Base-by-base conservation (phyloP, 2,329 filamentous ascomycete species). In the Tolypocladium sp. region DNA sequence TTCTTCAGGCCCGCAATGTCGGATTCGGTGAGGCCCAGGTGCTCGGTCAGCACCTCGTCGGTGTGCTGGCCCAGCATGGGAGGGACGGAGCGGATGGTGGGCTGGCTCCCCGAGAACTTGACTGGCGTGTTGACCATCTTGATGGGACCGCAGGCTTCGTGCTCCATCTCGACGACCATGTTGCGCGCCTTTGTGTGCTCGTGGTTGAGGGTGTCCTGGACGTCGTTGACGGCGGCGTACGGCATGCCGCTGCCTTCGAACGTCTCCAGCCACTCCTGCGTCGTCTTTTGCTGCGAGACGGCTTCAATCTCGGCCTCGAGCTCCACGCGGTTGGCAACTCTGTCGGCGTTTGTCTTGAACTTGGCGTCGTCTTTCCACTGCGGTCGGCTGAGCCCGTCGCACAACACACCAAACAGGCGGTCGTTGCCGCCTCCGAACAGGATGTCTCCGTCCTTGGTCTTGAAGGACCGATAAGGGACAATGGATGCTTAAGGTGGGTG, bases 231-330 rank as follows among this genome's bases (percentile, higher is more conserved):
- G 1, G 93, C 91, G 0, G 93, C 90, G 69, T 82, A 99, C 0
- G 94, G 94, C 87, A 99, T 87, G 6, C 94, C 94, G 60, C 84
- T 89, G n/a, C 91, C 92, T 67, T 97, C 91, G 52, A 97, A 87
- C 1, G 92, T 77, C 1, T 88, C 83, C 4, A 97, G 79, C 93
- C 94, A 97, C 70, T 97, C 87, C 64, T 87, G 77, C 0, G 94
- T 99, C 4, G 90, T 95, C 76, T 87, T 91, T 58, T 85, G 84
- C 58, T 76, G 77, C 0, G 91, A 95, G 53, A 90, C 80, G 2
- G 77, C 77, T 69, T 96, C 92, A 60, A 99, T 96, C 67, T 89
- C 75, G 1, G 78, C 77, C 69, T 97, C 93, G 27, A 99, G 80
- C 57, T 87, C 83, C 30, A 81, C 78, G n/a, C 94, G 85, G 70